Percentiles rank a stretch among this genome's conserved stretches.
phyloP scores from a whole-genome alignment of 2,329 filamentous ascomycete species.

The Elsinoe necatrix region DNA sequence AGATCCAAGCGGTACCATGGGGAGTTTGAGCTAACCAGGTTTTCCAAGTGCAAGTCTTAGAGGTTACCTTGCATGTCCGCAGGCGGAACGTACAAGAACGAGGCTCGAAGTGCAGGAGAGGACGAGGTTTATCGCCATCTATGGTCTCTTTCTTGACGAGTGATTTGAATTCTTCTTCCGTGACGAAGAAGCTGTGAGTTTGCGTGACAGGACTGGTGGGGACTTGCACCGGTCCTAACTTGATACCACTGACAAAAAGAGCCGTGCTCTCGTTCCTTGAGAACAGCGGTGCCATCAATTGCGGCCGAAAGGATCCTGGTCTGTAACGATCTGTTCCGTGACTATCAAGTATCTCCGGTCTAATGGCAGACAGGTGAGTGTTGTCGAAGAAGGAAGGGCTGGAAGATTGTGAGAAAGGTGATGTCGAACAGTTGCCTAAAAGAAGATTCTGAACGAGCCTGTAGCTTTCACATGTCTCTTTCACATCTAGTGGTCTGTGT shows the following conservation, averaged over 20 bases:
- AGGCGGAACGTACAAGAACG: neutral
- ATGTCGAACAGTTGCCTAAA: neutral
- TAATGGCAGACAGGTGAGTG: neutral
- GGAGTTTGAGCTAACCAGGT: neutral
- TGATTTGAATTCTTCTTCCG: neutral
- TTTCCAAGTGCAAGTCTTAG: neutral
- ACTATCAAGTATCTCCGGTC: neutral
- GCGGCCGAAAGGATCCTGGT: neutral
- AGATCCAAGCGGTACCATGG: neutral
- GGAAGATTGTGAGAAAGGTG: neutral
- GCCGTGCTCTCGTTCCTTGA: neutral
- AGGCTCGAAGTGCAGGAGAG: neutral
- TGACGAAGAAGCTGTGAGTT: neutral
- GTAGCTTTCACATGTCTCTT: slow-evolving; percentile 5
- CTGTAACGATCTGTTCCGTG: neutral
- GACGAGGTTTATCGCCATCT: neutral
- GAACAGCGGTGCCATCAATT: neutral
- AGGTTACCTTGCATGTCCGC: neutral
- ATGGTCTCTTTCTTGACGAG: neutral
- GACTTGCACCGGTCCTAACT: neutral
- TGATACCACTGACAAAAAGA: neutral
- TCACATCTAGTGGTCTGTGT: neutral
- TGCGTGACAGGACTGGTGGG: neutral
- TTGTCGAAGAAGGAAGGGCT: neutral
- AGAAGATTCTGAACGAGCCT: neutral